Evolutionary conservation across 148 eudicot genomes (phyloP).

Genomic region (Camellia sinensis): DNA sequence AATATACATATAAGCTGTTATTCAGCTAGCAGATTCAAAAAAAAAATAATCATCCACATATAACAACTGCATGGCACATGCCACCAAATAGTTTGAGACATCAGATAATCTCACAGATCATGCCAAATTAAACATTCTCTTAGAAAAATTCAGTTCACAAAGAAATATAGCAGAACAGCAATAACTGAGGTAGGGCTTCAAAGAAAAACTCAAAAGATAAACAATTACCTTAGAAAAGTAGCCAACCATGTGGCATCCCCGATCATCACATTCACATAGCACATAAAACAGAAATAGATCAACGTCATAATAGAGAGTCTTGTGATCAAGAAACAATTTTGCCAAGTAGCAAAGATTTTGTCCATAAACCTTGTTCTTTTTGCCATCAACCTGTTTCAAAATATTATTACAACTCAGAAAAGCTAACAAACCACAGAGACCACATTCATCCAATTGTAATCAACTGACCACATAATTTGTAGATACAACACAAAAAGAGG

Average conservation of each 20-base stretch:
- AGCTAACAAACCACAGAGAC: neutral
- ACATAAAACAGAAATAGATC: constrained; percentile 90
- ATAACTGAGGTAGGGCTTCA: neutral
- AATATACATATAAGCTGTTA: too few relatives aligned
- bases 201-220: neutral
- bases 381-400: constrained; percentile 84
- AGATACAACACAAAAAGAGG: neutral
- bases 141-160: neutral
- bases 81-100: neutral
- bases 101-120: neutral
- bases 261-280: constrained; percentile 96
- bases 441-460: neutral
- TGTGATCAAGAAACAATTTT: constrained; percentile 93
- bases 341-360: constrained; percentile 97
- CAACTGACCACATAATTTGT: neutral
- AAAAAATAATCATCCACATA: neutral
- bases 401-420: constrained; percentile 10
- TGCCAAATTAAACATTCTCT: neutral
- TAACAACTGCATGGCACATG: neutral
- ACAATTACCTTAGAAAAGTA: constrained; percentile 87
- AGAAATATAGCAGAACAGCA: constrained; percentile 1
- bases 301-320: constrained; percentile 95
- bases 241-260: constrained; percentile 99
- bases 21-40: neutral
- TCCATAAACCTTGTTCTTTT: constrained; percentile 97